A percentile compares a stretch with the other conserved stretches of the same genome.
Conservation (phyloP, 2,329 filamentous ascomycete genomes). For the Claviceps humidiphila region DNA sequence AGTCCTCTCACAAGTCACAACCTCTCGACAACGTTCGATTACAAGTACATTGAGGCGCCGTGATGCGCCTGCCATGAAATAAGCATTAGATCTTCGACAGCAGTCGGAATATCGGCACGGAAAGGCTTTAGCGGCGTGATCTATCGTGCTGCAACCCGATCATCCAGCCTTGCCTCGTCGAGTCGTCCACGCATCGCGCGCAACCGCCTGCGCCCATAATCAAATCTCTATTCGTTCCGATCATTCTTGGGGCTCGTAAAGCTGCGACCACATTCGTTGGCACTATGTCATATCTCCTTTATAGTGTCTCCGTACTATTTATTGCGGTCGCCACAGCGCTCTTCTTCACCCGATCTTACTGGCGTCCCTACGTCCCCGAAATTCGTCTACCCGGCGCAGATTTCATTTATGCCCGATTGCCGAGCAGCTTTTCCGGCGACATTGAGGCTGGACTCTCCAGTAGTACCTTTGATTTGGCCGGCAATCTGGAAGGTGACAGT, state of each 20-base stretch:
- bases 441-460: conserved; percentile 79
- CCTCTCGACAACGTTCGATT: neutral
- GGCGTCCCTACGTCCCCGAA: conserved; percentile 58
- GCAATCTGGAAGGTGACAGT: conserved; percentile 70
- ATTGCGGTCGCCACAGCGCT: conserved; percentile 60
- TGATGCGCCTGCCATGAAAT: conserved; percentile 6
- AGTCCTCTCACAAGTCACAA: neutral
- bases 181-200: neutral
- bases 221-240: neutral
- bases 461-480: conserved; percentile 66
- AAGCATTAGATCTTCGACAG: neutral
- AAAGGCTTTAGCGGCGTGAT: neutral
- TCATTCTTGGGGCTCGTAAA: neutral
- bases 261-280: neutral
- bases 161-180: neutral
- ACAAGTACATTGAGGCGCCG: neutral
- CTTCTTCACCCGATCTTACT: conserved; percentile 67
- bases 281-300: conserved; percentile 69
- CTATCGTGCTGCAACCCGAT: neutral
- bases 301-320: conserved; percentile 58
- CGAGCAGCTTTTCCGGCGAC: conserved; percentile 66
- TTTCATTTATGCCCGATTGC: conserved; percentile 66
- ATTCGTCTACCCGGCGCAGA: conserved; percentile 38
- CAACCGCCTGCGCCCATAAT: neutral
- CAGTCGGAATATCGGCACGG: neutral